phyloP scores from a whole-genome alignment of 2,329 filamentous ascomycete genomes.

The Clonostachys chloroleuca region DNA sequence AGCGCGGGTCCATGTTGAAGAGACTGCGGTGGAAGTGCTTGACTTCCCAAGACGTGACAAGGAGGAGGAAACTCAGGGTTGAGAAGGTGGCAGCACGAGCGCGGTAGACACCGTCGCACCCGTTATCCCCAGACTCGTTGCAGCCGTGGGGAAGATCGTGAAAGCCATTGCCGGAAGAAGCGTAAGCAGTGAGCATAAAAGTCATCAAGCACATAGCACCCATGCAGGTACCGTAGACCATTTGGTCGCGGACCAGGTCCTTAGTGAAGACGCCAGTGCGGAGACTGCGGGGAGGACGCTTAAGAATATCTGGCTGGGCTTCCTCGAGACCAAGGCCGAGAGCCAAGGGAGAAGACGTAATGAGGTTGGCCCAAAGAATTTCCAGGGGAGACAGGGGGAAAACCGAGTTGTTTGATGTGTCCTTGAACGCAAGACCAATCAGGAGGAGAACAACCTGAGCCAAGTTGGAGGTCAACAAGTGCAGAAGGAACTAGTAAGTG shows the following conservation, averaged over 20 bases:
- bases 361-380: conserved; percentile 73
- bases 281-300: conserved; percentile 59
- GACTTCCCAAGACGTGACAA: conserved; percentile 71
- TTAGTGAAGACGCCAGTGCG: conserved; percentile 57
- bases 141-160: conserved; percentile 49
- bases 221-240: conserved; percentile 61
- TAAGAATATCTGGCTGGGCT: conserved; percentile 63
- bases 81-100: conserved; percentile 67
- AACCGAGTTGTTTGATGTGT: conserved; percentile 51
- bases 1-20: conserved; percentile 59
- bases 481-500: conserved; percentile 47
- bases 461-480: conserved; percentile 65
- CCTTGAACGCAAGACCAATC: conserved; percentile 66
- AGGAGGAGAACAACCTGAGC: conserved; percentile 66
- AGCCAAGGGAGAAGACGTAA: conserved; percentile 67
- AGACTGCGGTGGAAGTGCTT: conserved; percentile 66
- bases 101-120: conserved; percentile 55
- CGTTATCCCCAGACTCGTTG: conserved; percentile 46
- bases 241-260: conserved; percentile 63
- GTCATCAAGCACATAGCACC: conserved; percentile 56
- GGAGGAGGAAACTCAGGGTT: conserved; percentile 61
- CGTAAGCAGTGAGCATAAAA: conserved; percentile 58
- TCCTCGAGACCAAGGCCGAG: conserved; percentile 70
- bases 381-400: conserved; percentile 70
- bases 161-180: conserved; percentile 33